phyloP scores from a whole-genome alignment of 257 asterid species.

The Oldenlandia corymbosa region DNA sequence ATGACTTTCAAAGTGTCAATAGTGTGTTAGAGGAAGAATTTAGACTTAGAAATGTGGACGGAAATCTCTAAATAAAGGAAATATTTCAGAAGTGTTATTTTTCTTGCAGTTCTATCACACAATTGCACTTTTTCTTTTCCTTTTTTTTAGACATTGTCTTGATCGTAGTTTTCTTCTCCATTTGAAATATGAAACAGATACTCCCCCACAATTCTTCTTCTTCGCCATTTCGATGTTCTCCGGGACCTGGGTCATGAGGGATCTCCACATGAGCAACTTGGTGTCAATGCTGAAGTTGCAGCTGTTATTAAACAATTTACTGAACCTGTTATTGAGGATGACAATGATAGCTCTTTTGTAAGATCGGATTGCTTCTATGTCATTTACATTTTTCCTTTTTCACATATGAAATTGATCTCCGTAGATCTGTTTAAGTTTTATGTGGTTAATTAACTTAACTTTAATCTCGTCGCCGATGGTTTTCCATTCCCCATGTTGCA shows the following conservation, averaged over 20 bases:
- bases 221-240: constrained; percentile 91
- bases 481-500: no score
- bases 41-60: background rate
- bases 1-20: background rate
- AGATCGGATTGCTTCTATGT: constrained; percentile 41
- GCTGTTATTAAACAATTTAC: constrained; percentile 79
- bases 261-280: constrained; percentile 76
- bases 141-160: background rate
- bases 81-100: background rate
- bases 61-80: background rate
- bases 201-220: constrained; percentile 80
- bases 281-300: constrained; percentile 77
- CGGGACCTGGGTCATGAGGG: constrained; percentile 63
- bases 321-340: constrained; percentile 54
- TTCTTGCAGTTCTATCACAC: background rate
- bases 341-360: constrained; percentile 39
- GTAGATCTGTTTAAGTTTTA: background rate
- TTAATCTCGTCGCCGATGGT: no score
- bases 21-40: background rate
- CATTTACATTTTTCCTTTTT: constrained; percentile 26
- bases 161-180: background rate
- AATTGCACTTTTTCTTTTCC: background rate
- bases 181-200: constrained; percentile 40
- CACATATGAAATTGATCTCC: background rate
- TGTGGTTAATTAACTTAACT: background rate